Evolutionary conservation across 129 eudicot species (phyloP).

Genomic region (Dittrichia graveolens): DNA sequence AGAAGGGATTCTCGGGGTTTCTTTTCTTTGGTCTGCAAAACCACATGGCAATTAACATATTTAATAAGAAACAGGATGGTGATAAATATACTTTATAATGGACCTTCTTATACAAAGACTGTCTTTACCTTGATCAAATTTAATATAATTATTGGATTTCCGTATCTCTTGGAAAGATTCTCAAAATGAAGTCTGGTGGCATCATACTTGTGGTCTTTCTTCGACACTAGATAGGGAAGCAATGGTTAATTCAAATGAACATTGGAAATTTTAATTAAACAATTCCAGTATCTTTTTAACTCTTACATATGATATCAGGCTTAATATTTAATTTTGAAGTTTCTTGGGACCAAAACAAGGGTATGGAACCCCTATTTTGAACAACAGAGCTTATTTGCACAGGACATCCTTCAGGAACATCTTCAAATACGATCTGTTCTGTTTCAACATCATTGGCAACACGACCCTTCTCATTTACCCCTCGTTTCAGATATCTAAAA

Average conservation of each 20-base stretch:
- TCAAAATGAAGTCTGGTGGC: slow-evolving; percentile 93
- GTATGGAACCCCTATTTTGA: slow-evolving; percentile 96
- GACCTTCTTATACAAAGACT: background rate
- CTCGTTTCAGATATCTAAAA: slow-evolving; percentile 83
- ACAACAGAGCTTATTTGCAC: slow-evolving; percentile 82
- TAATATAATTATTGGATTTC: slow-evolving; percentile 89
- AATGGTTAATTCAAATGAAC: slow-evolving; percentile 9
- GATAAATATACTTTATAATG: background rate
- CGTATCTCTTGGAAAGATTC: slow-evolving; percentile 87
- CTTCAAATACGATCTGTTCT: slow-evolving; percentile 94
- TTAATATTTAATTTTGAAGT: slow-evolving; percentile 83
- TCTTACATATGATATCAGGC: slow-evolving; percentile 87
- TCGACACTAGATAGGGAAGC: slow-evolving; percentile 60
- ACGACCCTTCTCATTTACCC: slow-evolving; percentile 92
- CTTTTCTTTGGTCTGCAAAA: slow-evolving; percentile 85
- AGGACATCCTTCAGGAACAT: slow-evolving; percentile 57
- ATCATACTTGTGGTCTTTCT: slow-evolving; percentile 67
- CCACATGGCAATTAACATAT: slow-evolving; percentile 4
- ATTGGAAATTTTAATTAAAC: background rate
- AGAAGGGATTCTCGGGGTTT: slow-evolving; percentile 92
- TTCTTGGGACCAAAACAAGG: slow-evolving; percentile 99
- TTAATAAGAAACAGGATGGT: background rate
- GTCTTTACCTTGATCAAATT: slow-evolving; percentile 80
- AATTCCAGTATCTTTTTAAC: background rate
- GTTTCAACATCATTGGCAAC: slow-evolving; percentile 99